A percentile compares a stretch with the other conserved stretches of the same genome.
Conservation (phyloP, 805 yeast species). For the Myxozyma geophila region DNA sequence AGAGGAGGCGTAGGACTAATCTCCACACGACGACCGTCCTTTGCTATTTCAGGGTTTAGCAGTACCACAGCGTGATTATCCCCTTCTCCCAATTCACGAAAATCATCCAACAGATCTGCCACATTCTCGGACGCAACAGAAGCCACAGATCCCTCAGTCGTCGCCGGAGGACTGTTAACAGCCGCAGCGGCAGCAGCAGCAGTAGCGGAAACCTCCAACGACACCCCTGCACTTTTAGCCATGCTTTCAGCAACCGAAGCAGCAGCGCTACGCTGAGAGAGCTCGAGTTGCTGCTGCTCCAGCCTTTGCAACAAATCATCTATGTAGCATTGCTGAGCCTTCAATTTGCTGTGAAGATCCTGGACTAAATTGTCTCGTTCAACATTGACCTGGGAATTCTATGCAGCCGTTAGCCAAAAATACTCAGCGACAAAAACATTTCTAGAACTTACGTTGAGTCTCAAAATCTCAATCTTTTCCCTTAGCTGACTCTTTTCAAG, state of each 20-base stretch:
- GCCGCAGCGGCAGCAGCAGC: constrained; percentile 6
- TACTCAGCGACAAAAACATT: not conserved
- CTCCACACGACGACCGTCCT: too few relatives aligned
- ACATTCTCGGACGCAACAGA: constrained; percentile 8
- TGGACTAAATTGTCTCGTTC: constrained; percentile 2
- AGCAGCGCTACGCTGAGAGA: not conserved
- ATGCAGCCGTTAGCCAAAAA: not conserved
- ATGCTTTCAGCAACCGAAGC: not conserved
- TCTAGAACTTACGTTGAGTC: constrained; percentile 3
- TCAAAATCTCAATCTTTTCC: constrained; percentile 10
- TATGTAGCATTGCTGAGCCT: constrained; percentile 8
- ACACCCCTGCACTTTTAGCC: not conserved
- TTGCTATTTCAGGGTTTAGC: too few relatives aligned
- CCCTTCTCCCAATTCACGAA: constrained; percentile 1
- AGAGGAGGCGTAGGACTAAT: too few relatives aligned
- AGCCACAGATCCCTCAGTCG: constrained; percentile 14
- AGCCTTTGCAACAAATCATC: constrained; percentile 6
- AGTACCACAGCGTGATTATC: not conserved
- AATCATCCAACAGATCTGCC: constrained; percentile 6
- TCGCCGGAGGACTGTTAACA: constrained; percentile 26
- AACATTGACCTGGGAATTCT: constrained; percentile 4
- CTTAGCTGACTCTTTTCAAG: constrained; percentile 8
- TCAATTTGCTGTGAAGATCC: constrained; percentile 4
- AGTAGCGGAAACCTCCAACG: not conserved
- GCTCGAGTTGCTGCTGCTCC: constrained; percentile 2